Base-by-base conservation (phyloP, 2,329 filamentous ascomycete genomes). In the Alternaria longipes region DNA sequence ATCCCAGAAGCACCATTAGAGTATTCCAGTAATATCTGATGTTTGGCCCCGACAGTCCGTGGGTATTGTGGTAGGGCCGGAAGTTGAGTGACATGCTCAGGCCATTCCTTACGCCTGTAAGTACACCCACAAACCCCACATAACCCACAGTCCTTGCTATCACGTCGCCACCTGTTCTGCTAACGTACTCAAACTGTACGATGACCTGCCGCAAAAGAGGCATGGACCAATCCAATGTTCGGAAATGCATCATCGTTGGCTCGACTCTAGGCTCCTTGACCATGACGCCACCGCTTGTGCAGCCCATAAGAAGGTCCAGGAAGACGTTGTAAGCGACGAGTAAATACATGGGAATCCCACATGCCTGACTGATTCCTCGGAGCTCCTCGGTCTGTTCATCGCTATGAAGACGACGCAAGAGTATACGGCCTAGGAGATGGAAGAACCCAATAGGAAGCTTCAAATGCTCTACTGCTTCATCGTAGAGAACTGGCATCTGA, bases 261-360 rank as follows among this genome's bases (percentile, higher is more conserved):
- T 32, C 64, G 16, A 57, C 44, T 22, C 28, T 47, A 11, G n/a
- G 18, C 14, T 69, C 70, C 32, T 66, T 61, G 8, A 79, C 71
- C 34, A 73, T 63, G 6, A 79, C 78, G 16, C 81, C 86, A 22
- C 86, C 86, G 62, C 86, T 89, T 1, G 88, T 90, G 71, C 89
- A 91, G 3, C 88, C 89, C 76, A 91, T 84, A 36, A 91, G 79
- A 5, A 86, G 77, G 67, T 91, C 89, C 1, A 91, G 79, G 2
- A 90, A 75, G 2, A 87, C 85, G 66, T 91, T 91, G 66, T 89
- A 83, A 3, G 84, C 84, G 3, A 91, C 83, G 0, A 91, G 79
- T 0, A 90, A 75, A 65, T 88, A 87, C 72, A 90, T 79, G 1
- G 85, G 80, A 4, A 90, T 79, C 0, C 81, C 83, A 0, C 82